These are phyloP conservation scores for Fusarium sambucinum DNA, from an alignment of 2,329 filamentous ascomycete species.

Conservation along the genomic window DNA sequence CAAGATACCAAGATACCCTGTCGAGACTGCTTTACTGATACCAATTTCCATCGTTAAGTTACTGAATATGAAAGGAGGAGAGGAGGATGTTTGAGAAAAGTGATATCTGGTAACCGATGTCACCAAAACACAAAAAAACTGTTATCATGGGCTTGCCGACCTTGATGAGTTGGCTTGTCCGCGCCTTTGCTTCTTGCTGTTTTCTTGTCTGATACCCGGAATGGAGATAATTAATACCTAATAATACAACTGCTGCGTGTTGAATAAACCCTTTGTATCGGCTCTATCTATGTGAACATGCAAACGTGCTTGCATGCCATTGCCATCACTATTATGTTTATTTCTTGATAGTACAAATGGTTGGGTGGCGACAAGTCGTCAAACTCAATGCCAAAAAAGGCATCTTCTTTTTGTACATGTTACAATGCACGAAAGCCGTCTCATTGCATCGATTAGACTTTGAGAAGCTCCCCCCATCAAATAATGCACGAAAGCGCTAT, in stretches of 20 bases:
- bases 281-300: neutral
- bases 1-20: slow-evolving; percentile 67
- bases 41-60: slow-evolving; percentile 54
- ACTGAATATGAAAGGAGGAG: slow-evolving; percentile 38
- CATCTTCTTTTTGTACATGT: too few species aligned
- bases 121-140: slow-evolving; percentile 40
- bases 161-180: slow-evolving; percentile 37
- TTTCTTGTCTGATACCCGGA: slow-evolving; percentile 57
- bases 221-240: slow-evolving; percentile 59
- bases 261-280: slow-evolving; percentile 25
- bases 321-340: too few species aligned
- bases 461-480: too few species aligned
- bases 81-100: slow-evolving; percentile 38
- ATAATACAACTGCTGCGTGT: slow-evolving; percentile 58
- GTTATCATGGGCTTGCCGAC: slow-evolving; percentile 30
- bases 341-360: too few species aligned
- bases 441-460: too few species aligned
- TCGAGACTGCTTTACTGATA: slow-evolving; percentile 63
- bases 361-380: too few species aligned
- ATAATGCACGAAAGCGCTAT: too few species aligned
- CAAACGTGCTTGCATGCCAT: neutral
- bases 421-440: neutral
- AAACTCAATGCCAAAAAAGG: too few species aligned
- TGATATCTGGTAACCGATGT: slow-evolving; percentile 29
- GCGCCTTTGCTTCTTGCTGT: slow-evolving; percentile 46